These are phyloP conservation scores for Brassica napus DNA, from an alignment of 345 rosid genomes.

Conservation along the genomic window Da-Ae NC_063439.1:7208001-7208500, in stretches of 20 bases:
- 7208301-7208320: conserved; percentile 98
- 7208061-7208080: conserved; percentile 24
- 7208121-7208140: conserved; percentile 68
- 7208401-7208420: conserved; percentile 67
- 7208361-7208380: conserved; percentile 87
- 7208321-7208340: conserved; percentile 90
- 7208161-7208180: conserved; percentile 97
- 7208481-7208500: conserved; percentile 88
- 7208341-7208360: conserved; percentile 98
- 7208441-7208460: conserved; percentile 89
- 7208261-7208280: conserved; percentile 9
- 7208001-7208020: conserved; percentile 85
- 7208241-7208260: not conserved
- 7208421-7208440: conserved; percentile 74
- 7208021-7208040: conserved; percentile 77
- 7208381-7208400: conserved; percentile 81
- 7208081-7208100: conserved; percentile 12
- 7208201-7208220: conserved; percentile 64
- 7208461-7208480: conserved; percentile 89
- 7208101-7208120: not conserved
- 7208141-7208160: conserved; percentile 87
- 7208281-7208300: not conserved
- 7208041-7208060: conserved; percentile 36
- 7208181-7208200: conserved; percentile 90
- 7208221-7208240: conserved; percentile 24